A percentile compares a stretch with the other conserved stretches of the same genome.
These are phyloP conservation scores for Aspergillus terreus DNA, from an alignment of 2,329 filamentous ascomycete genomes.

Conservation along the genomic window DNA sequence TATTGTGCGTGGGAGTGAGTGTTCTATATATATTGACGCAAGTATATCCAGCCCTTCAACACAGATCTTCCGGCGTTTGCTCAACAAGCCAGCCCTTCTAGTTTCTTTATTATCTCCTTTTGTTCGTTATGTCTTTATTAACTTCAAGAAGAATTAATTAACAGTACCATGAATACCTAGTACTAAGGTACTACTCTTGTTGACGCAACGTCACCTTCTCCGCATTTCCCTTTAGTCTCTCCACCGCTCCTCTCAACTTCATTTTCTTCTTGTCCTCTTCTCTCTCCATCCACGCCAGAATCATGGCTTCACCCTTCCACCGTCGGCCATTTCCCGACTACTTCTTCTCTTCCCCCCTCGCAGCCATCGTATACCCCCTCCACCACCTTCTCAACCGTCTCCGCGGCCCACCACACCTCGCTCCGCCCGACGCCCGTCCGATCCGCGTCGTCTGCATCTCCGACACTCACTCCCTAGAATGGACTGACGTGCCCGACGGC, in stretches of 20 bases:
- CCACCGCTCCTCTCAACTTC: conserved; percentile 6
- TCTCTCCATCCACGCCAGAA: conserved; percentile 1
- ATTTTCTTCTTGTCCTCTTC: background rate
- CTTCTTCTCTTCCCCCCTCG: conserved; percentile 65
- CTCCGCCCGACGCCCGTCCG: conserved; percentile 50
- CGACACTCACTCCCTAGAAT: conserved; percentile 72
- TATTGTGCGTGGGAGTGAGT: too few species aligned
- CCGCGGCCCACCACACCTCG: conserved; percentile 61
- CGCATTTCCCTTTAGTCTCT: background rate
- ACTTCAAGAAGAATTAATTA: too few species aligned
- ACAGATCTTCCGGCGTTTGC: too few species aligned
- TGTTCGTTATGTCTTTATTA: too few species aligned
- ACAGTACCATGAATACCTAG: too few species aligned
- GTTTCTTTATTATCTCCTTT: background rate
- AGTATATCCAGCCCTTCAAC: too few species aligned
- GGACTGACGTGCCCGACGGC: conserved; percentile 56
- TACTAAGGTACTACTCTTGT: background rate
- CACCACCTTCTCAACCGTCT: conserved; percentile 65
- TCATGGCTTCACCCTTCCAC: conserved; percentile 45
- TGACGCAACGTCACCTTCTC: background rate
- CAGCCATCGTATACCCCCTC: conserved; percentile 58
- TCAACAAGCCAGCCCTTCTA: background rate
- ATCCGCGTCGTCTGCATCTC: conserved; percentile 84
- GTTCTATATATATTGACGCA: too few species aligned
- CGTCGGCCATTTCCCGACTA: conserved; percentile 56